Evolutionary conservation across 1,284 basidiomycete species (phyloP).

Genomic region (Trichosporon inkin): DNA sequence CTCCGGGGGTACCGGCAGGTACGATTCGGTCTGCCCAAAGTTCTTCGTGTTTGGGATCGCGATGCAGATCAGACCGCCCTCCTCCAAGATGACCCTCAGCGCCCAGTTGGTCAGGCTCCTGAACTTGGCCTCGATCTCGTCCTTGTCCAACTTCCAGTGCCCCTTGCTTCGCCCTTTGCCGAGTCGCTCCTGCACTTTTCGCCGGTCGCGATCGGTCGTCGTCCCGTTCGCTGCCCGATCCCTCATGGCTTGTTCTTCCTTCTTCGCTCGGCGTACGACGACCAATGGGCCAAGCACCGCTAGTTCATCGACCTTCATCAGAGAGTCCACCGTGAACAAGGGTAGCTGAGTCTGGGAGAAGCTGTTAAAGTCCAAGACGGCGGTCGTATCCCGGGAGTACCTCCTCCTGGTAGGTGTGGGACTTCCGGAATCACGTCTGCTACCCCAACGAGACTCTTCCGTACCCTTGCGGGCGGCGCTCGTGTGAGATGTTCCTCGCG

Average conservation of each 20-base stretch:
- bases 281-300: background rate
- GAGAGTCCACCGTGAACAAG: background rate
- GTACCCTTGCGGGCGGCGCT: background rate
- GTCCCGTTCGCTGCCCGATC: background rate
- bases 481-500: background rate
- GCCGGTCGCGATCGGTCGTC: background rate
- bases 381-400: background rate
- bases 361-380: background rate
- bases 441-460: background rate
- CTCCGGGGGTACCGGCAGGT: slow-evolving; percentile 34
- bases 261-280: background rate
- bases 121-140: slow-evolving; percentile 26
- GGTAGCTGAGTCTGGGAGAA: background rate
- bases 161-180: background rate
- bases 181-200: background rate
- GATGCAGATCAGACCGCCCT: background rate
- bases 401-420: background rate
- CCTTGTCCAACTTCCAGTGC: slow-evolving; percentile 1
- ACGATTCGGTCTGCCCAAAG: slow-evolving; percentile 9
- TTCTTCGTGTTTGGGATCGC: background rate
- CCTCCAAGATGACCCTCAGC: slow-evolving; percentile 15
- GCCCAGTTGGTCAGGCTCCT: slow-evolving; percentile 27
- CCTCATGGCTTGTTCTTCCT: background rate
- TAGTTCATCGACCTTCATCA: slow-evolving; percentile 2
- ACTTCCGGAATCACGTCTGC: background rate